These are phyloP conservation scores for Herpomyces periplanetae DNA, from an alignment of 2,329 filamentous ascomycete genomes.

Conservation along the genomic window DNA sequence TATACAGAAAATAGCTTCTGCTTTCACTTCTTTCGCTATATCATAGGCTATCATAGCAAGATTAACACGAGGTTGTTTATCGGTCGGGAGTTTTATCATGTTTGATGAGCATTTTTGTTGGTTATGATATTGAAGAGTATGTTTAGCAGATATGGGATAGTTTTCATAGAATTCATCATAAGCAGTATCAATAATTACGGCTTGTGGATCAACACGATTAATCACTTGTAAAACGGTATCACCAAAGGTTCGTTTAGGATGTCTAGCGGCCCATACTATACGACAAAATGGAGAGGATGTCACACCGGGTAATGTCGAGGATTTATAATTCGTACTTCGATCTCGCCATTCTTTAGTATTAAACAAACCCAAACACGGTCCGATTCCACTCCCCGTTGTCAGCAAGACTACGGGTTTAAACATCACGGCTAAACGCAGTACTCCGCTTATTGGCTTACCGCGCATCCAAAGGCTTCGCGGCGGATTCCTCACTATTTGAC, in stretches of 20 bases:
- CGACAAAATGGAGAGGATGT: no score
- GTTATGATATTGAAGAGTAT: no score
- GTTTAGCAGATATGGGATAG: no score
- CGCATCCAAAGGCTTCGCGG: slow-evolving; percentile 24
- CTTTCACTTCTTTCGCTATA: slow-evolving; percentile 10
- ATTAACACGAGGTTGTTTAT: slow-evolving; percentile 17
- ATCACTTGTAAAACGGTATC: slow-evolving; percentile 15
- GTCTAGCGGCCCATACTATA: slow-evolving; percentile 25
- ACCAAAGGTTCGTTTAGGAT: slow-evolving; percentile 21
- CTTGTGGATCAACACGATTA: slow-evolving; percentile 16
- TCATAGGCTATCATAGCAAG: slow-evolving; percentile 16
- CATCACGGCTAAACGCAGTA: slow-evolving; percentile 22
- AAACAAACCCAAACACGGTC: slow-evolving; percentile 22
- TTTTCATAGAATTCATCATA: no score
- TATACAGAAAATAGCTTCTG: slow-evolving; percentile 31
- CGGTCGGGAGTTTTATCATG: no score
- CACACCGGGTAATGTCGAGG: no score
- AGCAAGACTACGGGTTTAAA: slow-evolving; percentile 24
- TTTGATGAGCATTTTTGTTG: no score
- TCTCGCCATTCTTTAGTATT: slow-evolving; percentile 10
- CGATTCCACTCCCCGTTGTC: slow-evolving; percentile 31
- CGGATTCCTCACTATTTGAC: slow-evolving; percentile 17
- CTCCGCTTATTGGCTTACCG: slow-evolving; percentile 22
- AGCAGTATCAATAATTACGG: slow-evolving; percentile 27
- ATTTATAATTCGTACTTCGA: no score